These are phyloP conservation scores for Prunus campanulata DNA, from an alignment of 306 rosid species.

Conservation along the genomic window DNA sequence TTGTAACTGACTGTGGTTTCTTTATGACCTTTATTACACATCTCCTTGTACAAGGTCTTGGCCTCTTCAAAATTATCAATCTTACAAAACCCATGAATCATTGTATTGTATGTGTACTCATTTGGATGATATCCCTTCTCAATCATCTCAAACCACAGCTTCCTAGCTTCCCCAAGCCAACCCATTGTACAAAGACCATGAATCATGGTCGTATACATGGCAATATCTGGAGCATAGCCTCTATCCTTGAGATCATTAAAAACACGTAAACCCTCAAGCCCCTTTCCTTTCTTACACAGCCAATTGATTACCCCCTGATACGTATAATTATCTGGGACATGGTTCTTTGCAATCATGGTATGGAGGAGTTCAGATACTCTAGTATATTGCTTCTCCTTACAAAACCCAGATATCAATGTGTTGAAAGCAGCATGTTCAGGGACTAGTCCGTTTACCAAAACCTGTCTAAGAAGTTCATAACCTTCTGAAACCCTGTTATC, in stretches of 20 bases:
- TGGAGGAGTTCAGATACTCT: constrained; percentile 67
- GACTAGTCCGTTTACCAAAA: constrained; percentile 51
- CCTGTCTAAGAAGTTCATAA: constrained; percentile 60
- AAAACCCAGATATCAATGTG: constrained; percentile 48
- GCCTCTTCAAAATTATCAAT: constrained; percentile 48
- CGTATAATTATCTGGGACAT: constrained; percentile 43
- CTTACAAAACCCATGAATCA: constrained; percentile 52
- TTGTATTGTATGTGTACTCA: constrained; percentile 49
- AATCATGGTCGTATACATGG: constrained; percentile 72
- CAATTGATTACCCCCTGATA: constrained; percentile 63
- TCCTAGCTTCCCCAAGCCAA: constrained; percentile 56
- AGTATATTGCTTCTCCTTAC: constrained; percentile 39
- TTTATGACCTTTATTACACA: constrained; percentile 50
- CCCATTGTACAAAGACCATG: constrained; percentile 50
- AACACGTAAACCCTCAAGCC: constrained; percentile 43
- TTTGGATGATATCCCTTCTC: constrained; percentile 61
- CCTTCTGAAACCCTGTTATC: constrained; percentile 45
- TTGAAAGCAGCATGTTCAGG: constrained; percentile 51
- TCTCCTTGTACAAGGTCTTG: constrained; percentile 50
- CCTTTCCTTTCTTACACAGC: constrained; percentile 44
- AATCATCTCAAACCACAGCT: constrained; percentile 85
- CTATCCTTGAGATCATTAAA: constrained; percentile 75
- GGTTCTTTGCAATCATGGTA: constrained; percentile 51
- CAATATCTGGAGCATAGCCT: constrained; percentile 67
- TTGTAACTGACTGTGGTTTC: constrained; percentile 43